Evolutionary conservation across 441 rosid species (phyloP).

Genomic region (Jatropha multifida): DNA sequence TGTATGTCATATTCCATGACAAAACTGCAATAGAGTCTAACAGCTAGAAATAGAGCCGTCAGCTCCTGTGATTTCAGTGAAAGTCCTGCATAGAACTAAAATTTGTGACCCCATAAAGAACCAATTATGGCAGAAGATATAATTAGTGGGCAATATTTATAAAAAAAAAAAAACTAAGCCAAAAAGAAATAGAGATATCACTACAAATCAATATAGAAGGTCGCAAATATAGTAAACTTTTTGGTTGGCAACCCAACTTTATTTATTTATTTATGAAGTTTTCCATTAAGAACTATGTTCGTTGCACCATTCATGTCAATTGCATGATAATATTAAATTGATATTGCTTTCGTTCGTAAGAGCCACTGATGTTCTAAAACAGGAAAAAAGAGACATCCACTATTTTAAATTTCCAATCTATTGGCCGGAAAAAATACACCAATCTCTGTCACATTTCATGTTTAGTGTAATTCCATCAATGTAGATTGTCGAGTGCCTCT

Average conservation of each 20-base stretch:
- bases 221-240: not conserved
- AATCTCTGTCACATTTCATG: not conserved
- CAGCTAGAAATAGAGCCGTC: constrained; percentile 87
- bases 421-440: not conserved
- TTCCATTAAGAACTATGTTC: not conserved
- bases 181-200: not conserved
- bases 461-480: not conserved
- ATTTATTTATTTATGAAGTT: not conserved
- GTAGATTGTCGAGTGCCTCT: not conserved
- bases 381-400: not conserved
- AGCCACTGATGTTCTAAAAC: not conserved
- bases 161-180: not conserved
- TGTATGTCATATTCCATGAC: constrained; percentile 98
- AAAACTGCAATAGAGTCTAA: constrained; percentile 87
- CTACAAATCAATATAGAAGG: not conserved
- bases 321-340: not conserved
- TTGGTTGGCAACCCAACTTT: not conserved
- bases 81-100: constrained; percentile 59
- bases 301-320: not conserved
- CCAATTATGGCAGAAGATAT: not conserved
- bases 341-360: not conserved
- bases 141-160: not conserved
- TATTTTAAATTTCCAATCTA: not conserved
- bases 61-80: constrained; percentile 91
- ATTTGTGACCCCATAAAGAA: constrained; percentile 2